These are phyloP conservation scores for Sarocladiaceae sp. DNA, from an alignment of 2,329 filamentous ascomycete species.

Conservation along the genomic window DNA sequence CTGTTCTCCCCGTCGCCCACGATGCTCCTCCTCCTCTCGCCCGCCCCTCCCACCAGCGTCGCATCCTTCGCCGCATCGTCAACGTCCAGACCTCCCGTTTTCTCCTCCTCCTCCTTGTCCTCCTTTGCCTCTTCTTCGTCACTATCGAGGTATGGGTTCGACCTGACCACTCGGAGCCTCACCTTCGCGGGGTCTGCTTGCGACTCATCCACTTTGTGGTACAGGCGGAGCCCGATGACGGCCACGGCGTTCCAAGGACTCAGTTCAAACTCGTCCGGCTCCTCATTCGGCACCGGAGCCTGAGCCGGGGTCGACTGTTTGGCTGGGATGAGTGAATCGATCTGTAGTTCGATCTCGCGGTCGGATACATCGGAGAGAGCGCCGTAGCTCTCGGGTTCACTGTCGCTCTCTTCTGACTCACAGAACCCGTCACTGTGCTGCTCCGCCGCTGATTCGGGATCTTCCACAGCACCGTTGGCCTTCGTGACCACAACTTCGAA, in stretches of 20 bases:
- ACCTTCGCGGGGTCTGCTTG: conserved; percentile 28
- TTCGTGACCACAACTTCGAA: not conserved
- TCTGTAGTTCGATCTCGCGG: conserved; percentile 29
- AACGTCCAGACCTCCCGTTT: conserved; percentile 32
- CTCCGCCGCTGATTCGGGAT: too few relatives aligned
- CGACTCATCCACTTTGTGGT: conserved; percentile 38
- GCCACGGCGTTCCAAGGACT: conserved; percentile 60
- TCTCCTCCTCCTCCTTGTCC: conserved; percentile 19
- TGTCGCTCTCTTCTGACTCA: conserved; percentile 19
- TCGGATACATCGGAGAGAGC: conserved; percentile 34
- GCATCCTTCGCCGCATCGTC: conserved; percentile 41
- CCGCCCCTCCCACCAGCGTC: conserved; percentile 27
- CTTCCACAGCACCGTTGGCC: not conserved
- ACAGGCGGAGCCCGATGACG: conserved; percentile 55
- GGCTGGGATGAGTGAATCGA: conserved; percentile 15
- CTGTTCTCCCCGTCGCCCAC: conserved; percentile 17
- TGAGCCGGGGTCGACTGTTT: not conserved
- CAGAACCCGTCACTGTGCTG: conserved; percentile 7
- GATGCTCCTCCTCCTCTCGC: conserved; percentile 30
- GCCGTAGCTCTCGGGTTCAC: conserved; percentile 22
- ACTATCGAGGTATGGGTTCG: conserved; percentile 25
- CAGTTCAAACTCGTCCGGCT: conserved; percentile 47
- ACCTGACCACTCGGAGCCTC: conserved; percentile 32
- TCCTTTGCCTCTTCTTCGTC: conserved; percentile 18
- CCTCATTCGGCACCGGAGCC: conserved; percentile 23